Base-by-base conservation (phyloP, 352 stramenopile species). In the Hyaloperonospora arabidopsidis region DNA sequence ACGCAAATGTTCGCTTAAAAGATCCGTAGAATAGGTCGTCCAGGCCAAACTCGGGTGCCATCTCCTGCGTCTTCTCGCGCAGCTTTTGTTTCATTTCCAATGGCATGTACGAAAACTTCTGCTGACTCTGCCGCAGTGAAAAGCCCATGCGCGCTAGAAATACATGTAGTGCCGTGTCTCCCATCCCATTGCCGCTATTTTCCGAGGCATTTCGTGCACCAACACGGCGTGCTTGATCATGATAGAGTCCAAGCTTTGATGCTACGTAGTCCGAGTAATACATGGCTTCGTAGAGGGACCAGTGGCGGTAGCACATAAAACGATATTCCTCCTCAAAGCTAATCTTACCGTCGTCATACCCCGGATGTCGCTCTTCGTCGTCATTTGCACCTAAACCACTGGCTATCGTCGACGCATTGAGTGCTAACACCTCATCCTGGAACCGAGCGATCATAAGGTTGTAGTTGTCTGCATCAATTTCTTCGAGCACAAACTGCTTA, bases 61-160 rank as follows among this genome's bases (percentile, higher is more conserved):
- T 89, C 45, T 97, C 89, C 38, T 87, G 72, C 15, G 97, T 87
- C 61, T 96, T 95, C 43, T 96, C 82, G 17, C 86, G 87, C 23
- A 99, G 74, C 65, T 89, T 86, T 54, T 91, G 77, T 65, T 95
- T 96, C 67, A 97, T 84, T 48, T 87, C 73, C 0, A 92, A 68
- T 12, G 86, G 93, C 88, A 98, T 98, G 78, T 98, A 98, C 13
- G 84, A 84, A 72, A 89, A 93, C 53, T 96, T 97, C 59, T 99
- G 95, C 55, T 96, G 79, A 63, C 91, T 98, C 63, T 98, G 80
- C 23, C 95, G 84, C 17, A 98, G 66, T 0, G 90, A 97, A 57
- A 98, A 96, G 10, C 96, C 96, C 95, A 99, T 98, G 52, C 97
- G 97, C 4, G 96, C 96, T 21, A 99, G 72, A 56, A 98, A 88